These are phyloP conservation scores for Zopfia rhizophila DNA, from an alignment of 2,329 filamentous ascomycete genomes.

Conservation along the genomic window DNA sequence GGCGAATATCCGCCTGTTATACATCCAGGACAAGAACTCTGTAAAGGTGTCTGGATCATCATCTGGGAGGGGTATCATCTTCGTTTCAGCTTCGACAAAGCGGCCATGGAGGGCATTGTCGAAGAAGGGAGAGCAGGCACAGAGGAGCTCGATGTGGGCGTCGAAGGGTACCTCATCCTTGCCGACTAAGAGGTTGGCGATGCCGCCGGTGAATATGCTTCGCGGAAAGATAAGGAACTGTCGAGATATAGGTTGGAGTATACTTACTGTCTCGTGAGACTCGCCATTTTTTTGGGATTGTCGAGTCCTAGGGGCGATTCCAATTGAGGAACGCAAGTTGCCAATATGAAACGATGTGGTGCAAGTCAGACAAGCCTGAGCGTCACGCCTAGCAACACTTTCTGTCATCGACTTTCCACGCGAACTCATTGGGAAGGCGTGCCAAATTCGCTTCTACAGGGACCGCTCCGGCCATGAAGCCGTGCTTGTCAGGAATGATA, in stretches of 20 bases:
- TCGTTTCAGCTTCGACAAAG: constrained; percentile 15
- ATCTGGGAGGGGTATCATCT: constrained; percentile 18
- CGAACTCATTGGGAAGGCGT: no score
- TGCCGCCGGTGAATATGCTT: constrained; percentile 19
- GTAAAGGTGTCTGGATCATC: constrained; percentile 15
- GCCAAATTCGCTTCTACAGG: no score
- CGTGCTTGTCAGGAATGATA: no score
- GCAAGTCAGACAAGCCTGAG: no score
- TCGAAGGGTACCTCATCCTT: constrained; percentile 14
- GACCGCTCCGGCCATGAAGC: no score
- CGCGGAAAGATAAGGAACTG: not conserved
- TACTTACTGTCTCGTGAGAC: no score
- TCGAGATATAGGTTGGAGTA: not conserved
- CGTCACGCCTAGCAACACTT: no score
- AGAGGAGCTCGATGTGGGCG: constrained; percentile 24
- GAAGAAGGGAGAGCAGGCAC: constrained; percentile 26
- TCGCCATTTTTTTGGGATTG: no score
- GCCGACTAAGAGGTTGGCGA: constrained; percentile 15
- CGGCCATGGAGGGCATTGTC: constrained; percentile 19
- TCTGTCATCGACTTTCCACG: no score
- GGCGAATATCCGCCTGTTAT: constrained; percentile 4
- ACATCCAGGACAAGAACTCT: constrained; percentile 20
- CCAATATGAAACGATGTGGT: no score
- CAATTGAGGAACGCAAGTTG: no score
- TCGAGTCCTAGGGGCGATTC: no score